A percentile compares a stretch with the other conserved stretches of the same genome.
Evolutionary conservation across 495 filamentous ascomycete species (phyloP).

Genomic region (Penicillium ucsense): DNA sequence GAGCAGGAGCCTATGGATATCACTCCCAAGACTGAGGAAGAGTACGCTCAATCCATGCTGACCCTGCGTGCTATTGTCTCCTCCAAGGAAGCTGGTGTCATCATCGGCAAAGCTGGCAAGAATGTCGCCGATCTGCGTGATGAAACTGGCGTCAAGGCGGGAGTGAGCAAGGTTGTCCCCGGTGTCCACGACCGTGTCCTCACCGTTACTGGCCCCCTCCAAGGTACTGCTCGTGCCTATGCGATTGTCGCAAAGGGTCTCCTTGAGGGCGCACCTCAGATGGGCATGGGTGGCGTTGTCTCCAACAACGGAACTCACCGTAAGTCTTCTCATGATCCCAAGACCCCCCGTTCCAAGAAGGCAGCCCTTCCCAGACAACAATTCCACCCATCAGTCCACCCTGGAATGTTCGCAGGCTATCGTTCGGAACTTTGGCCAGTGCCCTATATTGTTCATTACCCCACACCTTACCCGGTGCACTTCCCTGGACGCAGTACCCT

Average conservation of each 20-base stretch:
- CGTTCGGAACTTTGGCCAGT: no score
- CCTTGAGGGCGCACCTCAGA: constrained; percentile 82
- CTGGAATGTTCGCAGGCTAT: no score
- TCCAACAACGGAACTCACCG: constrained; percentile 84
- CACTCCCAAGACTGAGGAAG: constrained; percentile 81
- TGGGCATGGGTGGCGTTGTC: constrained; percentile 88
- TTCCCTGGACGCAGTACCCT: no score
- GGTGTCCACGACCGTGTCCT: constrained; percentile 95
- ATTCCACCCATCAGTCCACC: no score
- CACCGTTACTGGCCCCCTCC: constrained; percentile 82
- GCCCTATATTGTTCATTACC: no score
- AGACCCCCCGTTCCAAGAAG: not conserved
- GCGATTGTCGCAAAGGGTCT: constrained; percentile 84
- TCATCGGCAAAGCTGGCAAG: constrained; percentile 97
- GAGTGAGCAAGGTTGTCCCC: constrained; percentile 96
- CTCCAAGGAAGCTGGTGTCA: constrained; percentile 95
- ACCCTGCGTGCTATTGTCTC: constrained; percentile 96
- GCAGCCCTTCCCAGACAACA: not conserved
- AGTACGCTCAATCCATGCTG: constrained; percentile 83
- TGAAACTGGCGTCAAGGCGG: constrained; percentile 93
- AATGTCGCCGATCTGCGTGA: constrained; percentile 96
- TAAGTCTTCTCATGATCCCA: constrained; percentile 42
- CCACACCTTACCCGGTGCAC: no score
- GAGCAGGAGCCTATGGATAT: constrained; percentile 57
- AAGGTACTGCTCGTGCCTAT: constrained; percentile 82